Base-by-base conservation (phyloP, 345 rosid species). In the Durio zibethinus region DNA sequence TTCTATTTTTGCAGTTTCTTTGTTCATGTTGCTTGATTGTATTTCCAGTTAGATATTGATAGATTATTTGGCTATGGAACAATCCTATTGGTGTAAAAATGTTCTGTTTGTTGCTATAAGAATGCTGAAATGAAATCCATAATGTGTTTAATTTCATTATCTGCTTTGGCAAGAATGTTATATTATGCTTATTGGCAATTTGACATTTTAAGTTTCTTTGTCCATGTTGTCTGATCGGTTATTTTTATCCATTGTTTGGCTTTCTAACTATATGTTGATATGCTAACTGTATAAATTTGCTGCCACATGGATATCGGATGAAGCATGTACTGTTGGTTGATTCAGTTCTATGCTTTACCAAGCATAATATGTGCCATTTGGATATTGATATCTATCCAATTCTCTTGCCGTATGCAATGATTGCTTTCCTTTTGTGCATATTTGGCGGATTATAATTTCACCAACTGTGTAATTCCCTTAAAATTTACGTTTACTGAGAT, bases 361-460 rank as follows among this genome's bases (percentile, higher is more conserved):
- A 23, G 23, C 54, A 74, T 74, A 4, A 60, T 57, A 43, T 10
- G 14, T 11, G 9, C 23, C 25, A 20, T 18, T 43, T 61, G 43
- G 45, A 56, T 40, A 10, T 42, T 75, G 20, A 45, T 18, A 74
- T 47, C 53, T 4, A 47, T 70, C 57, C 21, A 20, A 16, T 47
- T 48, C 14, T 47, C 36, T 27, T 70, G 38, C 10, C 29, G 15
- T 48, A 16, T 69, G 57, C n/a, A 3, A 15, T 75, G 61, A 79
- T 80, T 18, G 14, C 12, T 52, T 61, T 69, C 66, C 52, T 61
- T 69, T 54, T 57, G 67, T 66, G 42, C 52, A 45, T 48, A 61
- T 33, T 77, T 74, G 59, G 33, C 50, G 60, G 63, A 25, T 31
- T 11, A 27, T 72, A n/a, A 10, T 56, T 69, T 74, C 11, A 10